These are phyloP conservation scores for Aspergillus fumigatus DNA, from an alignment of 2,329 filamentous ascomycete genomes.

Conservation along the genomic window DNA sequence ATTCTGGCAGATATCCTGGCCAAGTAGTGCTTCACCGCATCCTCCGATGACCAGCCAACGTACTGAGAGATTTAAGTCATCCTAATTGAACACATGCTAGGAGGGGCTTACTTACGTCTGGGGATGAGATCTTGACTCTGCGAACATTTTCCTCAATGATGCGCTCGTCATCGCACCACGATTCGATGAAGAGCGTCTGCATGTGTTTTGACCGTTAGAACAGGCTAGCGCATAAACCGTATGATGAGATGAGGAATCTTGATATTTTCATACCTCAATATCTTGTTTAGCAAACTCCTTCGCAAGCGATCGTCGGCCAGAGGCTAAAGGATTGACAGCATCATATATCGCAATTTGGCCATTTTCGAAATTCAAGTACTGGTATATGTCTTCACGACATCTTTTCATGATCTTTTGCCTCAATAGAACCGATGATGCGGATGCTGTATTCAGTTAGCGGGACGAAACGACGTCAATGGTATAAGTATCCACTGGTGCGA, in stretches of 20 bases:
- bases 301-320: conserved; percentile 74
- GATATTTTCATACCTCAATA: conserved; percentile 61
- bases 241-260: neutral
- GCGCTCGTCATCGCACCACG: conserved; percentile 84
- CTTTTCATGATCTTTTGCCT: conserved; percentile 97
- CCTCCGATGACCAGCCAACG: conserved; percentile 82
- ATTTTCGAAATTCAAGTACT: conserved; percentile 94
- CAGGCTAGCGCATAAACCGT: neutral
- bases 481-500: neutral
- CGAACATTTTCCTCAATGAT: conserved; percentile 96
- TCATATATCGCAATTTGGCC: conserved; percentile 98
- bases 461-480: neutral
- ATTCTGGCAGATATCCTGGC: conserved; percentile 87
- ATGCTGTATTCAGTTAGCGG: conserved; percentile 47
- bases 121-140: conserved; percentile 95
- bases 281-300: conserved; percentile 98
- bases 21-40: conserved; percentile 88
- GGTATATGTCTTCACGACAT: conserved; percentile 94
- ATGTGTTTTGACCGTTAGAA: neutral
- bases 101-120: conserved; percentile 63
- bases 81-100: conserved; percentile 6
- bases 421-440: conserved; percentile 83
- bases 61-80: conserved; percentile 54
- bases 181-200: conserved; percentile 96
- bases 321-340: conserved; percentile 87